A percentile compares a stretch with the other conserved stretches of the same genome.
phyloP scores from a whole-genome alignment of 1,139 yeast genomes.

The Magnusiomyces suaveolens region DNA sequence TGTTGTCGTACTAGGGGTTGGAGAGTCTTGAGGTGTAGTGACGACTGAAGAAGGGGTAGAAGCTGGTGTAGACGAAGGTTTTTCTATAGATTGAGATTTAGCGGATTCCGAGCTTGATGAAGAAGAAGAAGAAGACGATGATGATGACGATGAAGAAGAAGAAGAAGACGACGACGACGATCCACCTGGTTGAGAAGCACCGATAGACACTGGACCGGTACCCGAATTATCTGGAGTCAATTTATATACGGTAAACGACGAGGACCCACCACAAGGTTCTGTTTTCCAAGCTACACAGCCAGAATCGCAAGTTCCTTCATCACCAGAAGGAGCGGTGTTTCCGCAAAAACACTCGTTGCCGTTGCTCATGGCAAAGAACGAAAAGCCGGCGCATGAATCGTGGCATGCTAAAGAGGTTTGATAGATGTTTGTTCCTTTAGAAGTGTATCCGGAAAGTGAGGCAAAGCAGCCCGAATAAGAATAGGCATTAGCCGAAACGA shows the following conservation, averaged over 20 bases:
- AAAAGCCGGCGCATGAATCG: slow-evolving; percentile 9
- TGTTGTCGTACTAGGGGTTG: not conserved
- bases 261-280: slow-evolving; percentile 14
- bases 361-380: slow-evolving; percentile 44
- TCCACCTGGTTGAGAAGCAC: slow-evolving; percentile 7
- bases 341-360: slow-evolving; percentile 66
- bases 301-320: slow-evolving; percentile 35
- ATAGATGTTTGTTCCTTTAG: slow-evolving; percentile 1
- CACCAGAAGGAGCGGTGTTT: slow-evolving; percentile 38
- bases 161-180: slow-evolving; percentile 12
- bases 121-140: not conserved
- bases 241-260: slow-evolving; percentile 17
- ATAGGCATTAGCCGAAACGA: not conserved
- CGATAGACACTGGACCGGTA: slow-evolving; percentile 12
- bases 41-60: slow-evolving; percentile 7
- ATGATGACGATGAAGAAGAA: slow-evolving; percentile 1
- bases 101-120: not conserved
- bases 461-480: slow-evolving; percentile 1
- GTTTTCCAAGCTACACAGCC: slow-evolving; percentile 30
- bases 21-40: not conserved
- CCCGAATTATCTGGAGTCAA: slow-evolving; percentile 11
- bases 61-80: slow-evolving; percentile 4
- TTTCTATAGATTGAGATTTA: not conserved
- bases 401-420: slow-evolving; percentile 11
- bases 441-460: not conserved